A percentile compares a stretch with the other conserved stretches of the same genome.
Conservation (phyloP, 306 rosid species). For the Prunus fruticosa region DNA sequence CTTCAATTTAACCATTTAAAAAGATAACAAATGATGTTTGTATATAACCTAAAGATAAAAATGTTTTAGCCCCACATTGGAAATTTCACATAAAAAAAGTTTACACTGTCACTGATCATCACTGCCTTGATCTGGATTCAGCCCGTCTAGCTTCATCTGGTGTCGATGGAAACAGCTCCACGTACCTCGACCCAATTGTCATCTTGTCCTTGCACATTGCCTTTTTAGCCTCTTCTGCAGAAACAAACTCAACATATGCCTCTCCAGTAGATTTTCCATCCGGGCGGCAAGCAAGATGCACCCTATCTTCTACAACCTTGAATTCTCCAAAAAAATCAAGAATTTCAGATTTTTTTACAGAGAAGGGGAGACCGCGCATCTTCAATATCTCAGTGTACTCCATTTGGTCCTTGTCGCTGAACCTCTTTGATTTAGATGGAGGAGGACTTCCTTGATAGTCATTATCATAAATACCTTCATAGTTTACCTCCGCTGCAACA, state of each 20-base stretch:
- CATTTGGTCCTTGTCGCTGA: slow-evolving; percentile 86
- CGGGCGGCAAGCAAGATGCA: slow-evolving; percentile 89
- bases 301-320: slow-evolving; percentile 66
- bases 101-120: slow-evolving; percentile 19
- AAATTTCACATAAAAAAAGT: slow-evolving; percentile 1
- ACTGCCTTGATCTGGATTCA: slow-evolving; percentile 96
- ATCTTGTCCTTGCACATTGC: slow-evolving; percentile 97
- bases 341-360: slow-evolving; percentile 61
- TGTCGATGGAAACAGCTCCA: slow-evolving; percentile 97
- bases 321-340: slow-evolving; percentile 76
- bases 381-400: slow-evolving; percentile 94
- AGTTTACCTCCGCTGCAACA: slow-evolving; percentile 77
- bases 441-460: slow-evolving; percentile 97
- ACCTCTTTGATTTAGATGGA: slow-evolving; percentile 74
- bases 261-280: slow-evolving; percentile 99
- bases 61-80: slow-evolving; percentile 10
- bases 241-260: slow-evolving; percentile 89
- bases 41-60: neutral
- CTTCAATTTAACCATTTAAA: slow-evolving; percentile 2
- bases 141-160: slow-evolving; percentile 95
- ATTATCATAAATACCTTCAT: slow-evolving; percentile 81
- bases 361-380: slow-evolving; percentile 95
- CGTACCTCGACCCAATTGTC: slow-evolving; percentile 97
- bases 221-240: slow-evolving; percentile 82
- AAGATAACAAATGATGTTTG: slow-evolving; percentile 3